phyloP scores from a whole-genome alignment of 768 basidiomycete species.

The Galerina sulciceps region DNA sequence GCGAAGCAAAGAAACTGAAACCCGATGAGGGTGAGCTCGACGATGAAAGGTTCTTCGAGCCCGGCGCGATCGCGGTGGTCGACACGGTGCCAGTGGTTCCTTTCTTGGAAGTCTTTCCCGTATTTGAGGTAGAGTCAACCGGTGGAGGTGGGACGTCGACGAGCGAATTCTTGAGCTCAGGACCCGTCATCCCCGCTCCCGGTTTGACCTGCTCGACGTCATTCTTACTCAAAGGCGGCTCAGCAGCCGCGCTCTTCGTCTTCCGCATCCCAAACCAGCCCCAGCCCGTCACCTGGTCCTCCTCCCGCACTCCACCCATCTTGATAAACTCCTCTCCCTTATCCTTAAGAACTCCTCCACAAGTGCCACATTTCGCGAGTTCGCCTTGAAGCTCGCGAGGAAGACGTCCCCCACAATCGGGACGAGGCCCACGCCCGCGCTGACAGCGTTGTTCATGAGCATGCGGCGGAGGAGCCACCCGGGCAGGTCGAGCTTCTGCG shows the following conservation, averaged over 20 bases:
- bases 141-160: background rate
- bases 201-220: constrained; percentile 54
- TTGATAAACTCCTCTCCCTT: constrained; percentile 72
- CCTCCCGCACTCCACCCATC: constrained; percentile 34
- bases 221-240: constrained; percentile 12
- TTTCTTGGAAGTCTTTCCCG: too few relatives aligned
- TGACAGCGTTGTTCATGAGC: constrained; percentile 76
- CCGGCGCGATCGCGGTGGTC: too few relatives aligned
- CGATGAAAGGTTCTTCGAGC: too few relatives aligned
- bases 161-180: constrained; percentile 27
- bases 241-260: constrained; percentile 15
- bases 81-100: too few relatives aligned
- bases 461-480: constrained; percentile 72
- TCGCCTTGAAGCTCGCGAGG: constrained; percentile 82
- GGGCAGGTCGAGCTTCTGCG: constrained; percentile 71
- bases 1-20: too few relatives aligned
- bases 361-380: constrained; percentile 85
- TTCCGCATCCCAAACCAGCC: constrained; percentile 27
- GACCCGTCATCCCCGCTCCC: constrained; percentile 50
- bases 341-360: constrained; percentile 85
- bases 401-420: constrained; percentile 79
- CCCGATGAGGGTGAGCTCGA: too few relatives aligned
- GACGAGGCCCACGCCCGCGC: constrained; percentile 65
- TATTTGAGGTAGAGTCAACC: too few relatives aligned
- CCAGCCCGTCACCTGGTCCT: constrained; percentile 13